phyloP scores from a whole-genome alignment of 2,329 filamentous ascomycete species.

The Pseudogymnoascus verrucosus region DNA sequence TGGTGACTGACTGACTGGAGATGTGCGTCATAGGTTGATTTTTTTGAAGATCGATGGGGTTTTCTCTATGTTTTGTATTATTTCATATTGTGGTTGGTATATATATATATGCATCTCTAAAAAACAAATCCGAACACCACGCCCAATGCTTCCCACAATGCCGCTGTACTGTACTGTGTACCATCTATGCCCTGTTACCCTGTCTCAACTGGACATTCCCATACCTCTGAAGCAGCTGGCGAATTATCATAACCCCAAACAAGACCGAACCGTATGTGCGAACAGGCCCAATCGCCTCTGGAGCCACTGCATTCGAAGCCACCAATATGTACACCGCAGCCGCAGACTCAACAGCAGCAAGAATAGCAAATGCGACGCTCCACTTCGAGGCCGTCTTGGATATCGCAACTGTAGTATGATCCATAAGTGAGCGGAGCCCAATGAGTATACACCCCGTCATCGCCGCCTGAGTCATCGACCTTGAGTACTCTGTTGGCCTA shows the following conservation, averaged over 20 bases:
- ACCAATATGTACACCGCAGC: not conserved
- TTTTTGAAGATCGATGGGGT: not conserved
- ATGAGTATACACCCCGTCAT: constrained; percentile 13
- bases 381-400: not conserved
- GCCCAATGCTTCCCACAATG: not conserved
- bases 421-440: constrained; percentile 13
- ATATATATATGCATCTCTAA: not conserved
- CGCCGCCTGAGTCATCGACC: constrained; percentile 11
- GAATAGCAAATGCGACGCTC: not conserved
- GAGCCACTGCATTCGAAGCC: not conserved
- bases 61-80: not conserved
- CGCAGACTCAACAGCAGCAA: not conserved
- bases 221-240: not conserved
- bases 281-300: not conserved
- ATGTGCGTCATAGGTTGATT: not conserved
- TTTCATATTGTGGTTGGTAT: not conserved
- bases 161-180: not conserved
- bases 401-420: constrained; percentile 11
- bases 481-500: constrained; percentile 12
- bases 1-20: not conserved
- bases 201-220: not conserved
- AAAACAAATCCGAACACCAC: constrained; percentile 9
- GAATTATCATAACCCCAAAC: not conserved
- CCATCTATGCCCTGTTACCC: not conserved
- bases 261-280: not conserved